Evolutionary conservation across 1,284 basidiomycete species (phyloP).

Genomic region (Xerocomus amazonicus): DNA sequence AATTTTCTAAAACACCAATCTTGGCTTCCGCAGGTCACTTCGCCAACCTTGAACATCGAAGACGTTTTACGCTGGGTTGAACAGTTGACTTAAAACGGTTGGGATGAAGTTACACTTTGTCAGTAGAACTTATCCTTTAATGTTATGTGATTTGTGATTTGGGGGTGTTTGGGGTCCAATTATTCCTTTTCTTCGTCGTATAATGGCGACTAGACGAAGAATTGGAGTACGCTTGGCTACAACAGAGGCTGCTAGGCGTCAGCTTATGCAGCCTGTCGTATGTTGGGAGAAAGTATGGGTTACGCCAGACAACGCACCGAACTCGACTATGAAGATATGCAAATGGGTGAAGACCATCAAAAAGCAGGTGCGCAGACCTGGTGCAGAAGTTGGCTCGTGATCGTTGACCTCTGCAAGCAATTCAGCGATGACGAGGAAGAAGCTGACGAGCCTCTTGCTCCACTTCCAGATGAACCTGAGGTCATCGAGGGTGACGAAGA

Average conservation of each 20-base stretch:
- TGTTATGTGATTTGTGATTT: not conserved
- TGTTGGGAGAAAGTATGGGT: constrained; percentile 76
- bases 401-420: constrained; percentile 45
- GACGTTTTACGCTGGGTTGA: constrained; percentile 64
- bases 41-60: constrained; percentile 26
- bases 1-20: not conserved
- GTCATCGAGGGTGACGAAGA: constrained; percentile 58
- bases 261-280: constrained; percentile 76
- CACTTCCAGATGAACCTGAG: constrained; percentile 70
- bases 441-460: constrained; percentile 69
- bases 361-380: constrained; percentile 50
- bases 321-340: constrained; percentile 60
- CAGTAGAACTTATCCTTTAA: constrained; percentile 3
- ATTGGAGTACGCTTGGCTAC: constrained; percentile 72
- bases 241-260: constrained; percentile 72
- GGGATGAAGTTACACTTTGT: not conserved
- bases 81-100: constrained; percentile 36
- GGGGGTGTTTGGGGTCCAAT: constrained; percentile 22
- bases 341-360: constrained; percentile 76
- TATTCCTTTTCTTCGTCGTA: not conserved
- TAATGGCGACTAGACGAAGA: constrained; percentile 67
- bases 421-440: constrained; percentile 79
- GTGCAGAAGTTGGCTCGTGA: constrained; percentile 8
- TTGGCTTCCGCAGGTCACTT: constrained; percentile 10
- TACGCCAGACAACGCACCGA: constrained; percentile 49